phyloP scores from a whole-genome alignment of 257 asterid genomes.

The Avicennia marina region DNA sequence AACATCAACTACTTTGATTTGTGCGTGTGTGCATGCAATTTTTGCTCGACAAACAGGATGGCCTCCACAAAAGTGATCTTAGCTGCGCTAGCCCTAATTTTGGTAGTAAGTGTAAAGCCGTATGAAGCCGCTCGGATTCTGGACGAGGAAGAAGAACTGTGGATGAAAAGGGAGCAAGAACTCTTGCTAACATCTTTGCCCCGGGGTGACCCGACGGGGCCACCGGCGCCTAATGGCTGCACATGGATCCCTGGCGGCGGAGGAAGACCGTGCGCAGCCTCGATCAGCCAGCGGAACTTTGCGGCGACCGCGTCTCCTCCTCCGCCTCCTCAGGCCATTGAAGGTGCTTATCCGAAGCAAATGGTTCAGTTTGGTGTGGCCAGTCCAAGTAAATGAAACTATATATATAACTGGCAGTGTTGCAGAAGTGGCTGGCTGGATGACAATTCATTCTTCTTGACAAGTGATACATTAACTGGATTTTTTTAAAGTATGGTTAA shows the following conservation, averaged over 20 bases:
- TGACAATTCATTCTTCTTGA: not conserved
- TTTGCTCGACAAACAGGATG: slow-evolving; percentile 7
- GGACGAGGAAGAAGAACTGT: slow-evolving; percentile 30
- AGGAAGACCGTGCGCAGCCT: slow-evolving; percentile 30
- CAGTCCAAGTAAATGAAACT: slow-evolving; percentile 8
- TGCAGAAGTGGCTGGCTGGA: not conserved
- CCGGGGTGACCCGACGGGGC: slow-evolving; percentile 12
- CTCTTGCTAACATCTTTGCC: slow-evolving; percentile 35
- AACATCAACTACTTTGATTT: not conserved
- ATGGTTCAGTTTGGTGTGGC: slow-evolving; percentile 37
- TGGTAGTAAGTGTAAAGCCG: slow-evolving; percentile 17
- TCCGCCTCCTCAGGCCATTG: slow-evolving; percentile 14
- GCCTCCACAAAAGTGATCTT: slow-evolving; percentile 1
- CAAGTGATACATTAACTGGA: not conserved
- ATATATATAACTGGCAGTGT: not conserved
- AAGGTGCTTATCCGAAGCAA: slow-evolving; percentile 23
- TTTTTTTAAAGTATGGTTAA: slow-evolving; percentile 1
- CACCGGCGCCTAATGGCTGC: slow-evolving; percentile 37
- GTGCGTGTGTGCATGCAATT: not conserved
- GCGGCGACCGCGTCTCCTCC: slow-evolving; percentile 22
- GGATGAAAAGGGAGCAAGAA: slow-evolving; percentile 26
- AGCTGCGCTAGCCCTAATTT: slow-evolving; percentile 11
- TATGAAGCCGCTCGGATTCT: slow-evolving; percentile 37
- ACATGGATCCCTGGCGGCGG: slow-evolving; percentile 30
- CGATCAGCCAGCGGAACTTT: slow-evolving; percentile 37